Percentiles rank a stretch among this genome's conserved stretches.
Conservation (phyloP, 179 eudicot genomes). For the Silene vulgaris region DNA sequence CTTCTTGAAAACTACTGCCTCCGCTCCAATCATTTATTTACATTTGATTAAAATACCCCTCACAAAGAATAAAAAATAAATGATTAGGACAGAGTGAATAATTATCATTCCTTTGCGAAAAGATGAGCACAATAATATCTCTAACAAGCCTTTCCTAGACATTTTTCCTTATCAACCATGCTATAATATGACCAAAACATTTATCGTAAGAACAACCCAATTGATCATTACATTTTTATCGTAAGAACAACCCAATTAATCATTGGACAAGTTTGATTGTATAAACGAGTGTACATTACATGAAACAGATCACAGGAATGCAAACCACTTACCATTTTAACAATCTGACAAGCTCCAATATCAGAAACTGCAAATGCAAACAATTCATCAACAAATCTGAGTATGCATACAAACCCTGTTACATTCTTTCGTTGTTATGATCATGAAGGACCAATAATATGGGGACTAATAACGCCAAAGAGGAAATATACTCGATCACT, state of each 20-base stretch:
- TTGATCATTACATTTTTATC: too few relatives aligned
- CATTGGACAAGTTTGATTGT: too few relatives aligned
- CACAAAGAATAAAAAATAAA: background rate
- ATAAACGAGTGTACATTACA: background rate
- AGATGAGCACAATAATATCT: too few relatives aligned
- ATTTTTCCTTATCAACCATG: background rate
- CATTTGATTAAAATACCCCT: background rate
- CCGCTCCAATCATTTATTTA: too few relatives aligned
- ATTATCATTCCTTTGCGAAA: too few relatives aligned
- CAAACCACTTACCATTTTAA: conserved; percentile 7
- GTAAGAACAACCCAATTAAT: too few relatives aligned
- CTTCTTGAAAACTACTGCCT: too few relatives aligned
- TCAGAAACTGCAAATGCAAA: conserved; percentile 7
- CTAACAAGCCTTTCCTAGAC: background rate
- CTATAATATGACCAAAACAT: background rate
- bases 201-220: too few relatives aligned
- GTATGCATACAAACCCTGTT: background rate
- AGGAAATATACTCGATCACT: too few relatives aligned
- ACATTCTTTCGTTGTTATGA: background rate
- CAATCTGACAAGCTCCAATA: conserved; percentile 10
- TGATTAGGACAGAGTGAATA: too few relatives aligned
- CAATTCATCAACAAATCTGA: background rate
- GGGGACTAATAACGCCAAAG: too few relatives aligned
- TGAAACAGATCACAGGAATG: background rate
- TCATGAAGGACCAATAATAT: background rate